A percentile compares a stretch with the other conserved stretches of the same genome.
Evolutionary conservation across 163 green algal species (phyloP).

Genomic region (Volvox carteri): DNA sequence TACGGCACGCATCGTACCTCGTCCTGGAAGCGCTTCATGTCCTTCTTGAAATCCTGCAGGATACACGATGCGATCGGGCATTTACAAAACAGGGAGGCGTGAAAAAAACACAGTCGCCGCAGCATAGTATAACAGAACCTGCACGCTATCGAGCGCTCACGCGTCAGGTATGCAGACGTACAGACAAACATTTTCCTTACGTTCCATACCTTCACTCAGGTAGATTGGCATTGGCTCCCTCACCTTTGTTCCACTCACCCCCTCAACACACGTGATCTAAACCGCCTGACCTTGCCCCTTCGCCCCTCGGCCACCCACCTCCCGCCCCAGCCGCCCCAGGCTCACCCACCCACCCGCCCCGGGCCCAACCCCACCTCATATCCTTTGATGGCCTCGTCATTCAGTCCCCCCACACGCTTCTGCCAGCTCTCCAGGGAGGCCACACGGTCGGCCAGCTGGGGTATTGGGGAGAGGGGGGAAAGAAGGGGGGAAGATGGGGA

Average conservation of each 20-base stretch:
- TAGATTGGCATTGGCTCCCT: too few species aligned
- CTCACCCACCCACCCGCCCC: background rate
- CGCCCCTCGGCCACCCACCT: background rate
- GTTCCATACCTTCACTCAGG: too few species aligned
- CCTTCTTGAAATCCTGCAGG: background rate
- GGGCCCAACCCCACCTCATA: background rate
- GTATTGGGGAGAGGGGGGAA: background rate
- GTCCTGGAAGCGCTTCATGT: background rate
- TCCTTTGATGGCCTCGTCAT: background rate
- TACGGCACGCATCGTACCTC: too few species aligned
- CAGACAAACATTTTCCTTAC: too few species aligned
- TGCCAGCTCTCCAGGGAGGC: conserved; percentile 30
- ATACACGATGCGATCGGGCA: too few species aligned
- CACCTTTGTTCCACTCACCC: too few species aligned
- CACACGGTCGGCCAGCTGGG: background rate
- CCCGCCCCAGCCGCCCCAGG: background rate
- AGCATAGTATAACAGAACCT: too few species aligned
- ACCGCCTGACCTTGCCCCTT: background rate
- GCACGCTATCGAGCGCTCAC: too few species aligned
- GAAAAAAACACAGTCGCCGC: background rate
- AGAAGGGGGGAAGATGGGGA: background rate
- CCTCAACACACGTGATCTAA: too few species aligned
- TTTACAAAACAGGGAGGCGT: too few species aligned
- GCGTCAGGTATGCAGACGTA: too few species aligned
- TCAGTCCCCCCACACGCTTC: background rate